phyloP scores from a whole-genome alignment of 164 flowering plant species.

The Akebia trifoliata region DNA sequence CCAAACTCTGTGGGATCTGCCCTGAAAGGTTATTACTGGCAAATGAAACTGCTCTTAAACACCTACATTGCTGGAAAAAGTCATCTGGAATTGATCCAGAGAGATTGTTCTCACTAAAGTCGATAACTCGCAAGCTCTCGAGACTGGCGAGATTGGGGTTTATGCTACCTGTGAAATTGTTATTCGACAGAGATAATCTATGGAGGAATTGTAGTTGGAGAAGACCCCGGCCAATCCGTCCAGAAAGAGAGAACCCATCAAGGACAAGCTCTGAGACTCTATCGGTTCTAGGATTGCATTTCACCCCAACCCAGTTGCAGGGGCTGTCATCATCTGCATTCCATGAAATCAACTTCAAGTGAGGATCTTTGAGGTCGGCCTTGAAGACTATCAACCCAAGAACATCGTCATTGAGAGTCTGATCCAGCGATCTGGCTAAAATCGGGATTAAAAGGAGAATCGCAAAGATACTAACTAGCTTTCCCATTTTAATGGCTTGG shows the following conservation, averaged over 20 bases:
- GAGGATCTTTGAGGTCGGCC: constrained; percentile 72
- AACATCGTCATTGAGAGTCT: constrained; percentile 72
- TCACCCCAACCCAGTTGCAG: constrained; percentile 72
- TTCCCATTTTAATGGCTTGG: constrained; percentile 15
- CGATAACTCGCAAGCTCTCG: constrained; percentile 43
- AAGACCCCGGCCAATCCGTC: constrained; percentile 67
- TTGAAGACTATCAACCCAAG: constrained; percentile 86
- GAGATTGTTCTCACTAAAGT: constrained; percentile 61
- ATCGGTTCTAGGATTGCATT: constrained; percentile 66
- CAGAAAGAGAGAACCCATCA: constrained; percentile 71
- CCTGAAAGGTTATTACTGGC: constrained; percentile 68
- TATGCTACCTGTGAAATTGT: constrained; percentile 66
- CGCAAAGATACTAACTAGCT: constrained; percentile 3
- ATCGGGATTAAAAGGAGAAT: constrained; percentile 8
- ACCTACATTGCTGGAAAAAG: constrained; percentile 70
- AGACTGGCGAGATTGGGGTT: constrained; percentile 49
- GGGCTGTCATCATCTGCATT: constrained; percentile 71
- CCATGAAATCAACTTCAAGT: constrained; percentile 60
- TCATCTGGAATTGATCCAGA: constrained; percentile 72
- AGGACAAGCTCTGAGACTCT: constrained; percentile 73
- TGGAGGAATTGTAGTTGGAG: constrained; percentile 54
- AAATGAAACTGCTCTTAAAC: constrained; percentile 53
- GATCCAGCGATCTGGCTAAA: constrained; percentile 39
- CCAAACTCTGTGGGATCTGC: constrained; percentile 53
- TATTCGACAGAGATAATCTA: constrained; percentile 57